Base-by-base conservation (phyloP, 495 filamentous ascomycete genomes). In the Xylaria nigripes region DNA sequence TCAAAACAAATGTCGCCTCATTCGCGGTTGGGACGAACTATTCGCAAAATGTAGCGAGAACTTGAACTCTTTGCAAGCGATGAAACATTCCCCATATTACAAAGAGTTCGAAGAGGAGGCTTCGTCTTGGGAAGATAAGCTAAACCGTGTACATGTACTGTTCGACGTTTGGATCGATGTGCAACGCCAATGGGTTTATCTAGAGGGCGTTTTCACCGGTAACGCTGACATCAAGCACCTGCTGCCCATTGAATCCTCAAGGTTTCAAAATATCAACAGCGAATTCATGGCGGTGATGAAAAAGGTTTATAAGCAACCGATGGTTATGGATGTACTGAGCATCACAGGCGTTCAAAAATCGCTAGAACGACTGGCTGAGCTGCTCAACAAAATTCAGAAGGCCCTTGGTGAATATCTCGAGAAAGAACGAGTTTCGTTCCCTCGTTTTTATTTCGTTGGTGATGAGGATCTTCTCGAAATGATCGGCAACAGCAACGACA, bases 91-190 rank as follows among this genome's bases (percentile, higher is more conserved):
- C 6, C 93, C 93, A 0, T 99, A 97, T 68, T 97, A 94, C 72
- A 96, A 95, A 67, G 91, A 96, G 61, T 99, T 99, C 59, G 93
- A 97, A 65, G 93, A 97, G 61, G 94, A 97, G 57, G 93, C 93
- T 18, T 86, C 90, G 2, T 80, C 83, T 2, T 99, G 94, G 94
- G 93, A 99, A 71, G 93, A 99, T 69, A 95, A 94, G 62, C 77
- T 99, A 40, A 99, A 99, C 68, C 84, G 94, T 34, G 89, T 97
- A 19, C 93, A 97, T 67, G 89, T 97, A 29, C 77, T 97, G 2
- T 99, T 99, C 65, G 94, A 99, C 71, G 89, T 97, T 25, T 99
- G 93, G 93, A 97, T 99, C 58, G 93, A 99, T 72, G 94, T 99
- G 23, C 93, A 99, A 70, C 83, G 93, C 53, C 93, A 99, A 74